Conservation (phyloP, 2,329 filamentous ascomycete species). For the Stagonosporopsis rhizophila region DNA sequence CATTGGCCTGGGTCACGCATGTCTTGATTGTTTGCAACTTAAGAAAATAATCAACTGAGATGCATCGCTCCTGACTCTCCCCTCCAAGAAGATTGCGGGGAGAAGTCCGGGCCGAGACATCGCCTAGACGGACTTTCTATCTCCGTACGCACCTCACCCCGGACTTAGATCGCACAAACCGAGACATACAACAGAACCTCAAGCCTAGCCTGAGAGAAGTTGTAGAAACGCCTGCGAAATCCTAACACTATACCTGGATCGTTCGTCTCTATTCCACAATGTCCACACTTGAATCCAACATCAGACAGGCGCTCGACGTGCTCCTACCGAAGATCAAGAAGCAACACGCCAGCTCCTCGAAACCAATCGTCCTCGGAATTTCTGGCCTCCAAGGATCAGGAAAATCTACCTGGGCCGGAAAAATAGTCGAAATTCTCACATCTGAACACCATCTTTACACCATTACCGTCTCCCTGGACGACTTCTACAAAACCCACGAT, state of each 20-base stretch:
- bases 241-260: not conserved
- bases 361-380: conserved; percentile 84
- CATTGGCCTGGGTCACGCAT: not conserved
- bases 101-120: conserved; percentile 10
- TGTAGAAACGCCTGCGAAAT: too few species aligned
- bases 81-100: conserved; percentile 3
- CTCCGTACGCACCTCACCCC: conserved; percentile 3
- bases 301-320: conserved; percentile 36
- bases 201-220: not conserved
- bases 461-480: conserved; percentile 66
- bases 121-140: conserved; percentile 13
- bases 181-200: not conserved
- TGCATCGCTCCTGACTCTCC: not conserved
- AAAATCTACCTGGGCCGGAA: conserved; percentile 81
- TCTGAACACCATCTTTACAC: conserved; percentile 33
- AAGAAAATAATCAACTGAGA: not conserved
- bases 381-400: conserved; percentile 92
- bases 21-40: not conserved
- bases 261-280: conserved; percentile 22
- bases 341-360: conserved; percentile 41
- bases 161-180: not conserved
- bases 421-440: conserved; percentile 37
- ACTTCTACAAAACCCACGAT: conserved; percentile 81
- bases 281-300: conserved; percentile 37
- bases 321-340: conserved; percentile 39